Conservation (phyloP, 2,329 filamentous ascomycete species). For the Epichloe sibirici region DNA sequence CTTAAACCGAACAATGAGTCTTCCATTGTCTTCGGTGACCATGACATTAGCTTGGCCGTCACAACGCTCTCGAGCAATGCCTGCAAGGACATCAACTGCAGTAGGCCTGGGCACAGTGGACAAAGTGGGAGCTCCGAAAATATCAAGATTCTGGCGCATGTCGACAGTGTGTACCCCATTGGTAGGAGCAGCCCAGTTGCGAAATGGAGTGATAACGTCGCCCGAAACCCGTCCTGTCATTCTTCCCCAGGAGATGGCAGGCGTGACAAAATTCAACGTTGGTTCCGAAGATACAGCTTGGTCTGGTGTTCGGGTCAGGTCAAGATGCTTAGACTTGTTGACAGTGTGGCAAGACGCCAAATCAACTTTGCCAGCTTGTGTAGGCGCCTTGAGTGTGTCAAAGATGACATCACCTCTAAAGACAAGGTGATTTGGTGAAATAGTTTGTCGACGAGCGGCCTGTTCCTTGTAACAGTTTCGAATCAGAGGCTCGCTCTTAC, state of each 20-base stretch:
- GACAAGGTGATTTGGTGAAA: conserved; percentile 18
- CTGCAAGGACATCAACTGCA: conserved; percentile 15
- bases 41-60: conserved; percentile 20
- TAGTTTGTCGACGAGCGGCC: conserved; percentile 15
- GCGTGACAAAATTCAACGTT: conserved; percentile 2
- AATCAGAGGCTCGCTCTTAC: conserved; percentile 24
- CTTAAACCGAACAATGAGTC: conserved; percentile 27
- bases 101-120: conserved; percentile 5
- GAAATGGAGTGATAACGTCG: conserved; percentile 4
- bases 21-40: conserved; percentile 16
- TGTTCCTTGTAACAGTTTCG: conserved; percentile 13
- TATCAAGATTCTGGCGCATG: conserved; percentile 22
- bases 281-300: not conserved
- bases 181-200: conserved; percentile 1
- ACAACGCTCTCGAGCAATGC: conserved; percentile 16
- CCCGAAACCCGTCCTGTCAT: conserved; percentile 6
- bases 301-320: not conserved
- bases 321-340: not conserved
- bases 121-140: conserved; percentile 17
- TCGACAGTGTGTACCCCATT: conserved; percentile 21
- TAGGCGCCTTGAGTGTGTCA: not conserved
- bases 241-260: conserved; percentile 9
- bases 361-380: not conserved
- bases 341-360: not conserved
- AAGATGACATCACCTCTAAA: not conserved